phyloP scores from a whole-genome alignment of 2,329 filamentous ascomycete genomes.

The Penicillium sumatraense region DNA sequence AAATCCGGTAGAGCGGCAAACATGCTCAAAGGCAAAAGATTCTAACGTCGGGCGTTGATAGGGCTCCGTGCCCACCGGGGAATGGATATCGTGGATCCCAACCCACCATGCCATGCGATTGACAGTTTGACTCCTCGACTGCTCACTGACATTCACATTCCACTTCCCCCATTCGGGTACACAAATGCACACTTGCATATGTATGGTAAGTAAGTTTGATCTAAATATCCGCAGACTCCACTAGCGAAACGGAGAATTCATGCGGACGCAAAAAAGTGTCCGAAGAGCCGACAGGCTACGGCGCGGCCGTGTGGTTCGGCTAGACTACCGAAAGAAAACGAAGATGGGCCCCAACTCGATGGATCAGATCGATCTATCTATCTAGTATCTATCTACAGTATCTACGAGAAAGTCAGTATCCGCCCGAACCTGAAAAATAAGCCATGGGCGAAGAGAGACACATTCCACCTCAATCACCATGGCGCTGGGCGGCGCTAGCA shows the following conservation, averaged over 20 bases:
- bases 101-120: conserved; percentile 14
- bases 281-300: conserved; percentile 4
- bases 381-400: neutral
- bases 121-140: conserved; percentile 9
- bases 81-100: conserved; percentile 1
- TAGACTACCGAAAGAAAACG: neutral
- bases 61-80: neutral
- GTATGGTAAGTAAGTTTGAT: neutral
- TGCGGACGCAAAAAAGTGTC: conserved; percentile 1
- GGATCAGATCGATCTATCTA: conserved; percentile 10
- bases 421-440: neutral
- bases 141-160: neutral
- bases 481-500: conserved; percentile 5
- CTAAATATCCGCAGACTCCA: neutral
- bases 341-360: neutral
- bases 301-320: conserved; percentile 3
- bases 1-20: neutral
- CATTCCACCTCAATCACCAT: neutral
- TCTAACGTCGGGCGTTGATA: neutral
- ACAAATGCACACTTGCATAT: no score
- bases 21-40: neutral
- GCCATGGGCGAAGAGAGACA: conserved; percentile 7
- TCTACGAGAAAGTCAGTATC: neutral
- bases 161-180: neutral
- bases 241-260: conserved; percentile 1